Base-by-base conservation (phyloP, 306 rosid genomes). In the Vicia villosa region DNA sequence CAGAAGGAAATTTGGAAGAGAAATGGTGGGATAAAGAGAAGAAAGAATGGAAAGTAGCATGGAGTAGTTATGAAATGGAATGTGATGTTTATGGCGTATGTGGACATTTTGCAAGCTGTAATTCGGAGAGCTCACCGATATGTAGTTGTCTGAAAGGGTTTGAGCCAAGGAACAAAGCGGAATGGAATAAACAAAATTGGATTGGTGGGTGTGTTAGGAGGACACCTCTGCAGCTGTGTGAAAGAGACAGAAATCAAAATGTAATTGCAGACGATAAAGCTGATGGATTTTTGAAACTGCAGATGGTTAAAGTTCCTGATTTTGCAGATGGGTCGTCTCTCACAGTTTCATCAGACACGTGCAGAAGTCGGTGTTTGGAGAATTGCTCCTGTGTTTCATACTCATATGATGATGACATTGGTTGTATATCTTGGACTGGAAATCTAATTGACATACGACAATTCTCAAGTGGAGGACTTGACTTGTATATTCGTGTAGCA, bases 131-230 rank as follows among this genome's bases (percentile, higher is more conserved):
- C 0, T 46, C 67, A 15, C 79, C 91, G 0, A 7, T 68, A n/a
- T 84, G 95, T 11, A 66, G 69, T 3, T 88, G 91, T 65, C 61
- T 82, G 45, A 66, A 12, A 32, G 89, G 89, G 22, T 88, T 82
- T 52, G 55, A 30, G 16, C 85, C 89, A 10, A 84, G 66, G 69
- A 76, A 66, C 37, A 20, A 5, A 60, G 45, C 71, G 15, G 82
- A 71, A 1, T 86, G 91, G 86, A 52, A 62, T 0, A 45, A 2
- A 1, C 41, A 74, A 1, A 73, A 68, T 19, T 82, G 85, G 85
- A 78, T 56, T 3, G 47, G 34, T 42, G 82, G 91, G 16, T 88
- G 89, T 61, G 47, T 76, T 52, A 75, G 81, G 47, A 79, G 57
- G 8, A 43, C 56, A 46, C 24, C 50, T 9, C 16, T 79, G 45